Base-by-base conservation (phyloP, 352 stramenopile genomes). In the Poterioochromonas sp. region DNA sequence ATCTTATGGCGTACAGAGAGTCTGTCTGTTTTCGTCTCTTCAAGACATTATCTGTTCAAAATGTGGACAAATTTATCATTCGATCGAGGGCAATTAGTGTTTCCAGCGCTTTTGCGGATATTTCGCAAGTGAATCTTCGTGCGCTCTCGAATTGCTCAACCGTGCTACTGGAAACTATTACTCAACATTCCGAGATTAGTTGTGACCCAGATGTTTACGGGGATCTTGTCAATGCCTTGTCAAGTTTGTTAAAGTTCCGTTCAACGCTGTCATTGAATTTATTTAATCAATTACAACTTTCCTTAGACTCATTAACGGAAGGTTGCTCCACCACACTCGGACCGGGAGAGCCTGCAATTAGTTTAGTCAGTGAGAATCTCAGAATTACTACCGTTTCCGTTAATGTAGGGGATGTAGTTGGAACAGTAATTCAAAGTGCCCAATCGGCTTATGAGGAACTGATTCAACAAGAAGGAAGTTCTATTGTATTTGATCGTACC, bases 121-220 rank as follows among this genome's bases (percentile, higher is more conserved):
- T 44, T 1, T 0, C 0, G 1, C 11, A 22, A 37, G 20, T 78
- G 2, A 54, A 15, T 18, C 2, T 15, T 1, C 1, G 35, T n/a
- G 71, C 47, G 20, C 39, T 78, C 26, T 12, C 11, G 5, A 78
- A 78, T 53, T 78, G 71, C 71, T 69, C 71, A 29, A 2, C 34
- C 2, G 44, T 69, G 1, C 35, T 78, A 18, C 8, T 29, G 2
- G 5, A 37, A 15, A 78, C 71, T 3, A 53, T 78, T 41, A 20
- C 15, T 26, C 1, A 58, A 37, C 54, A 78, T 53, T 20, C 47
- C 8, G 43, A n/a, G 20, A 8, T 69, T 3, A 3, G 11, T 11
- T 58, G 40, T 62, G 29, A 15, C 35, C 3, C 1, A 11, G 40
- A 39, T 54, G 39, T 40, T 5, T 18, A 37, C 3, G 12, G 29